Conservation (phyloP, 176 grass and related monocot genomes). For the Paspalum vaginatum region DNA sequence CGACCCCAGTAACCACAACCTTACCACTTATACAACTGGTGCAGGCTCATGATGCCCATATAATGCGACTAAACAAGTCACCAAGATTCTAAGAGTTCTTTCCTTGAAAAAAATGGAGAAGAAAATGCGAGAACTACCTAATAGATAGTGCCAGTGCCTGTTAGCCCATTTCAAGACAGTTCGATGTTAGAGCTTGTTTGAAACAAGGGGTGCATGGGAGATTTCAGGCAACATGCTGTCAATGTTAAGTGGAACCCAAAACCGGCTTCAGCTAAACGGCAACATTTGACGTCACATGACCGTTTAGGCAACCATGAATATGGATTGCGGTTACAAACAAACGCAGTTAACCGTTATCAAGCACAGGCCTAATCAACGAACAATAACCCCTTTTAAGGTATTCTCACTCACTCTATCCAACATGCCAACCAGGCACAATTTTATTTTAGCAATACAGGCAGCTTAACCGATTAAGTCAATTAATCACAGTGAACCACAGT, state of each 20-base stretch:
- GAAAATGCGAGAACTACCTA: not conserved
- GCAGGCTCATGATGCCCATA: too few relatives aligned
- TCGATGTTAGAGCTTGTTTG: not conserved
- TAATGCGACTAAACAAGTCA: not conserved
- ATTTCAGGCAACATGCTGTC: not conserved
- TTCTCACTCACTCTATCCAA: not conserved
- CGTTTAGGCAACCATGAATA: not conserved
- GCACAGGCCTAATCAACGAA: not conserved
- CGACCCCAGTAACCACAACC: too few relatives aligned
- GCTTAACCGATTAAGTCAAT: not conserved
- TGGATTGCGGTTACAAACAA: not conserved
- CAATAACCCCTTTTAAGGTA: not conserved
- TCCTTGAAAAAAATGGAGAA: too few relatives aligned
- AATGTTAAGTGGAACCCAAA: not conserved
- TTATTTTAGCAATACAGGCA: not conserved
- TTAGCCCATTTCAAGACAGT: not conserved
- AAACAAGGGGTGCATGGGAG: not conserved
- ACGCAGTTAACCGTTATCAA: not conserved
- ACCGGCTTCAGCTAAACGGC: not conserved
- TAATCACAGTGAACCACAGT: not conserved
- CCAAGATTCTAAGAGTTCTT: not conserved
- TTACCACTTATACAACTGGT: too few relatives aligned
- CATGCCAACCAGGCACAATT: conserved; percentile 26
- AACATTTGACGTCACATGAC: not conserved
- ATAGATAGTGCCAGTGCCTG: not conserved